Base-by-base conservation (phyloP, 768 basidiomycete genomes). In the Mycena alexandri region DNA sequence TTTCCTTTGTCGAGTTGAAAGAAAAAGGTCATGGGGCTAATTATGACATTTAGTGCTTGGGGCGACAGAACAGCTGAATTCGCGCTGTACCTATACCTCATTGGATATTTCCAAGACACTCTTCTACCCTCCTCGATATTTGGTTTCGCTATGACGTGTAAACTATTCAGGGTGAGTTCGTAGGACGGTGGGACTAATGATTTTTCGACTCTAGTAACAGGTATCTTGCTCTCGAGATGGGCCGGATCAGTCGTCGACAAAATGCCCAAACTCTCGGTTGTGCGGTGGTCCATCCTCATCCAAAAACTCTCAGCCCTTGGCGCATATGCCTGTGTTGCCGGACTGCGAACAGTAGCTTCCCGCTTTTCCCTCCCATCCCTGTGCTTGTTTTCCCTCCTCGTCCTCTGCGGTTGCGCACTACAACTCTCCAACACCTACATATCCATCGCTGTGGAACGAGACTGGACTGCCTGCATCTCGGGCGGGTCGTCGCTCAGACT, bases 391-490 rank as follows among this genome's bases (percentile, higher is more conserved):
- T 70, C 75, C 0, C 41, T 77, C 22, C 76, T 84, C 25, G 71
- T 81, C 19, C 5, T 81, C 17, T 68, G 69, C 1, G 79, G 80
- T 8, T 80, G 80, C 57, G 52, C 78, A 12, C 76, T 83, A 33
- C 78, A 81, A 29, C 69, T 86, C 0, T 78, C 85, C 0, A 82
- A 78, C 19, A 80, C 80, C 5, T 77, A 80, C 16, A 81, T 85
- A 38, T 78, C 82, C 0, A 80, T 87, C 1, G 81, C 83, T 1
- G 77, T 87, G 24, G 83, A 87, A 69, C 74, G 85, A 14, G 87
- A 88, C 63, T 88, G 87, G 87, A 83, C 81, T 0, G 79, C 81
- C 0, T 74, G 78, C 16, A 84, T 87, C 57, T 78, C 83, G 0
- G 72, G 74, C 2, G 79, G 75, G 0, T 78, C 78, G 25, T 74